Base-by-base conservation (phyloP, 2,329 filamentous ascomycete species). In the Cladophialophora bantiana region DNA sequence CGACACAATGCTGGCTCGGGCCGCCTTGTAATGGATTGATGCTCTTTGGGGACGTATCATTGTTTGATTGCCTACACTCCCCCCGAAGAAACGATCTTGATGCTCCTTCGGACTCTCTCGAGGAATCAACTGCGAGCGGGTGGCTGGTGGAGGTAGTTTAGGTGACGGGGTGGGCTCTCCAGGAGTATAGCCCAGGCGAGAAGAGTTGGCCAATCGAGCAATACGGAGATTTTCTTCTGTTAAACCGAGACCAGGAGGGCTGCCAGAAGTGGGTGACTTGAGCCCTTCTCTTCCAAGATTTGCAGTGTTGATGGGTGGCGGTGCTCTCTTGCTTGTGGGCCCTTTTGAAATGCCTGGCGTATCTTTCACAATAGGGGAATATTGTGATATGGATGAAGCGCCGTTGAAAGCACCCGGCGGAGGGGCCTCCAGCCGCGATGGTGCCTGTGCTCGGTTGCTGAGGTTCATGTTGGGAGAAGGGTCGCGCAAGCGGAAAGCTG, bases 281-380 rank as follows among this genome's bases (percentile, higher is more conserved):
- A 34, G 26, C 10, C 40, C 48, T 42, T 59, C 26, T 38, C 20
- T 10, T 20, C 59, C 26, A 31, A 64, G 32, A 53, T 68, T 61
- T 2, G 68, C 48, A 32, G 68, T 71, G 5, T 60, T 38, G 18
- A 71, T 62, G 13, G 71, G 68, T 62, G 68, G 61, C 13, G 65
- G 69, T 20, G 62, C 40, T 40, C 57, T 57, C 53, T 69, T 70
- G 40, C 32, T 56, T 3, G 52, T 10, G 1, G 42, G 54, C 3
- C 20, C 18, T 18, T 53, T 59, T 6, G 55, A 2, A 34, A 50
- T 38, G 55, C 7, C 64, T 12, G 70, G 67, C 26, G 67, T 54
- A n/a, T 69, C 69, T 63, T 72, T 72, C 32, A 72, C 69, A 31
- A 73, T 72, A 5, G 71, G 71, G 13, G 71, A 73, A 55, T 73